phyloP scores from a whole-genome alignment of 176 grass and related monocot genomes.

The Zoysia japonica region DNA sequence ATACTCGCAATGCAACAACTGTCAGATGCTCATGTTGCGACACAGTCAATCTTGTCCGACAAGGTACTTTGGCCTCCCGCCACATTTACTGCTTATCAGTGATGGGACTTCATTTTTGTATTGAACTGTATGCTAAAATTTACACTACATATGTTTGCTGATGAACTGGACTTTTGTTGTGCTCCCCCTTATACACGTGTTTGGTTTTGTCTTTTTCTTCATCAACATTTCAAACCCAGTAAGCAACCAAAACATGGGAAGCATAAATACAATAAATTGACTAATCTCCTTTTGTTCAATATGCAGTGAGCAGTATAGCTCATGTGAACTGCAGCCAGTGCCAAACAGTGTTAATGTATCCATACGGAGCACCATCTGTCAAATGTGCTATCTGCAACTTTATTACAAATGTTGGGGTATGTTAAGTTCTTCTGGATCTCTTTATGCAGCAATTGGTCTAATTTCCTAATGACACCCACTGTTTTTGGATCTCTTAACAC shows the following conservation, averaged over 20 bases:
- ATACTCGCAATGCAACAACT: slow-evolving; percentile 62
- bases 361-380: slow-evolving; percentile 74
- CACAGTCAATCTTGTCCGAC: slow-evolving; percentile 71
- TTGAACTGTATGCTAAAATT: too few relatives aligned
- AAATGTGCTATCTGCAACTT: slow-evolving; percentile 93
- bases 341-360: slow-evolving; percentile 75
- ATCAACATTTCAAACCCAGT: not conserved
- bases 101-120: too few relatives aligned
- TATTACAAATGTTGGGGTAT: slow-evolving; percentile 68
- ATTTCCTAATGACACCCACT: not conserved
- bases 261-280: slow-evolving; percentile 9
- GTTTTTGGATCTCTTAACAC: slow-evolving; percentile 7
- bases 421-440: slow-evolving; percentile 9
- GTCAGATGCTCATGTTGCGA: slow-evolving; percentile 87
- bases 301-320: slow-evolving; percentile 70
- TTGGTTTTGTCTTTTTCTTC: not conserved
- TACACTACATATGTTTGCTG: too few relatives aligned
- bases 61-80: slow-evolving; percentile 46
- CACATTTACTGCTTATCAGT: too few relatives aligned
- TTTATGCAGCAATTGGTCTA: slow-evolving; percentile 22
- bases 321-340: slow-evolving; percentile 83
- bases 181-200: not conserved
- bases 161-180: too few relatives aligned
- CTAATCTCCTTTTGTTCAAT: slow-evolving; percentile 30
- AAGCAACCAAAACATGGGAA: not conserved